phyloP scores from a whole-genome alignment of 805 yeast species.

The Lipomyces spencermartinsiae region DNA sequence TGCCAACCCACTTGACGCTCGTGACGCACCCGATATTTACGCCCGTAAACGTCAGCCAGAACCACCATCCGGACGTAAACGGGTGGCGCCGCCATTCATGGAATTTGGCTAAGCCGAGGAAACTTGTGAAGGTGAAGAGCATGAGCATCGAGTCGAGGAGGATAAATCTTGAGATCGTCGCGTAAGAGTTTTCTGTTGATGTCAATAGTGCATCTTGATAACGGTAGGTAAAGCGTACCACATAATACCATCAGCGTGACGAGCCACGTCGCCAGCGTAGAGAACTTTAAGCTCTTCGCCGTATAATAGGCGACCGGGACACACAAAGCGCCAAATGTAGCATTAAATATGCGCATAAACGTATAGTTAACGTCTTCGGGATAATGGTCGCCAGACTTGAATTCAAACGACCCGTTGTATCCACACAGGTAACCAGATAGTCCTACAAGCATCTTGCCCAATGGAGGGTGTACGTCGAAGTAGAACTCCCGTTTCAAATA shows the following conservation, averaged over 20 bases:
- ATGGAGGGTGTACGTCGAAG: constrained; percentile 97
- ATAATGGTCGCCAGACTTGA: constrained; percentile 79
- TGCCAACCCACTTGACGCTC: constrained; percentile 96
- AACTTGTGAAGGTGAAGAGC: constrained; percentile 85
- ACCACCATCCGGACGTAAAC: constrained; percentile 90
- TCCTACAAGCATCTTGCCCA: constrained; percentile 92
- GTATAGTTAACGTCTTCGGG: constrained; percentile 81
- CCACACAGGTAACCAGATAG: constrained; percentile 85
- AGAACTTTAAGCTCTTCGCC: constrained; percentile 74
- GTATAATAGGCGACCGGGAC: constrained; percentile 89
- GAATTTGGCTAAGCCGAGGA: constrained; percentile 73
- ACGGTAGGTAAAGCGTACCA: constrained; percentile 10
- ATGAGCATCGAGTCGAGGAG: constrained; percentile 89
- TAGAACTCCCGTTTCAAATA: constrained; percentile 88
- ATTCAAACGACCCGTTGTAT: constrained; percentile 86
- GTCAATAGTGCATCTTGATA: constrained; percentile 23
- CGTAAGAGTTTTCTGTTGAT: constrained; percentile 78
- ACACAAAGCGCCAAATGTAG: constrained; percentile 79
- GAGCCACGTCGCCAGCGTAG: constrained; percentile 74
- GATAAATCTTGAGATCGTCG: constrained; percentile 86
- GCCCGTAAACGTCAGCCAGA: constrained; percentile 87
- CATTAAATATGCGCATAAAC: constrained; percentile 87
- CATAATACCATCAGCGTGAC: constrained; percentile 71
- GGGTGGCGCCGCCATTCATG: constrained; percentile 64
- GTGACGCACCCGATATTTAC: constrained; percentile 79